phyloP scores from a whole-genome alignment of 2,329 filamentous ascomycete genomes.

The Fusarium setosum region DNA sequence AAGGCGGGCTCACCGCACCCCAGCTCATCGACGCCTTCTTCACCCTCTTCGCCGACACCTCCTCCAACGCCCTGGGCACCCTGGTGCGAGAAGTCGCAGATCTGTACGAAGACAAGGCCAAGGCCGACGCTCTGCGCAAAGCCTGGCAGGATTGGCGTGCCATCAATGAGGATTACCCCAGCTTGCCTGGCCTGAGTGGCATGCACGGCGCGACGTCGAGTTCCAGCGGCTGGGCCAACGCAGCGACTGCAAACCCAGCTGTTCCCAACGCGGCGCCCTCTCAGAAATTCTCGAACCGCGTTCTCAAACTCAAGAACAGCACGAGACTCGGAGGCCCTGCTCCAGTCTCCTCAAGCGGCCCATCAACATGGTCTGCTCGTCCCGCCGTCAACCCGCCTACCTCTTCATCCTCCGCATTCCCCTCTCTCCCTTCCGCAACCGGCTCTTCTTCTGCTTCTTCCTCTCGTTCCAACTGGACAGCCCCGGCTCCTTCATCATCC shows the following conservation, averaged over 20 bases:
- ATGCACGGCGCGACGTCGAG: slow-evolving; percentile 71
- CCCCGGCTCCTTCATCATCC: slow-evolving; percentile 34
- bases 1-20: slow-evolving; percentile 74
- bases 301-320: slow-evolving; percentile 70
- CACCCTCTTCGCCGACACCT: slow-evolving; percentile 81
- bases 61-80: slow-evolving; percentile 84
- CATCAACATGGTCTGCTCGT: slow-evolving; percentile 38
- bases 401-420: slow-evolving; percentile 54
- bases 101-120: slow-evolving; percentile 85
- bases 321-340: slow-evolving; percentile 56
- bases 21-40: slow-evolving; percentile 91
- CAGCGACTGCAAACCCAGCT: slow-evolving; percentile 67
- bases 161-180: slow-evolving; percentile 95
- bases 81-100: slow-evolving; percentile 92
- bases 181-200: slow-evolving; percentile 79
- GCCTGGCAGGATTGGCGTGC: slow-evolving; percentile 97
- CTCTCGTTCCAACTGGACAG: slow-evolving; percentile 47
- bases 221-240: slow-evolving; percentile 70
- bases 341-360: slow-evolving; percentile 34
- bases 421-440: slow-evolving; percentile 51
- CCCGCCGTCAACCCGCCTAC: slow-evolving; percentile 25
- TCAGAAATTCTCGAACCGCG: slow-evolving; percentile 63
- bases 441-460: slow-evolving; percentile 37
- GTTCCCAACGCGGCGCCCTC: slow-evolving; percentile 52
- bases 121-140: slow-evolving; percentile 78